Base-by-base conservation (phyloP, 805 yeast species). In the Citeromyces nyonsensis region DNA sequence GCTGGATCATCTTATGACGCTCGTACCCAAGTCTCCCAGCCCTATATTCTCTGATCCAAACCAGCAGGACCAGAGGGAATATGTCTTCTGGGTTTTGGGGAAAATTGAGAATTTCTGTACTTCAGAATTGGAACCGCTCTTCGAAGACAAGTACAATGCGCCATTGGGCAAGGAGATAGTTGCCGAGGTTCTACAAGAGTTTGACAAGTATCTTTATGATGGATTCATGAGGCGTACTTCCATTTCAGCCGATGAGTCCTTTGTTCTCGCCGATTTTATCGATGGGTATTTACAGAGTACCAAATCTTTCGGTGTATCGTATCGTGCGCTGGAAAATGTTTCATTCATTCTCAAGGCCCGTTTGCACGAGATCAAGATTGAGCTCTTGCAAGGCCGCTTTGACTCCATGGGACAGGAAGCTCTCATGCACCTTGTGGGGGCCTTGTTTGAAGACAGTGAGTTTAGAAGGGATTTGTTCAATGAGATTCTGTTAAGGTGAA, bases 371-470 rank as follows among this genome's bases (percentile, higher is more conserved):
- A 69, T 69, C 29, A 54, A 68, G 51, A 65, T 57, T 11, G 41
- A 53, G 31, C 69, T 69, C 40, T 66, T 65, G 45, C 63, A 65
- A 39, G 75, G 73, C 4, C 66, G 59, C 25, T 57, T 65, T 30
- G 68, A 53, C 38, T 72, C 66, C 35, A 49, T 66, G 28, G 54
- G 56, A 15, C 67, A 74, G 1, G 48, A 51, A 9, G 77, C 69
- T 40, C 44, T 69, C 35, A 49, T 59, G 6, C 34, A 42, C 8
- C 43, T 69, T 34, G 49, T 69, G 4, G 42, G 56, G 35, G 54
- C 62, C 28, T 51, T 66, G 31, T 69, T 68, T 40, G 48, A 62
- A 7, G 61, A 62, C 31, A 64, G 73, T 42, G 59, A 61, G 7
- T 44, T 57, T 33, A 51, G 76, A 34, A 59, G 54, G 26, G 47